Evolutionary conservation across 495 filamentous ascomycete species (phyloP).

Genomic region (Neohortaea acidophila): DNA sequence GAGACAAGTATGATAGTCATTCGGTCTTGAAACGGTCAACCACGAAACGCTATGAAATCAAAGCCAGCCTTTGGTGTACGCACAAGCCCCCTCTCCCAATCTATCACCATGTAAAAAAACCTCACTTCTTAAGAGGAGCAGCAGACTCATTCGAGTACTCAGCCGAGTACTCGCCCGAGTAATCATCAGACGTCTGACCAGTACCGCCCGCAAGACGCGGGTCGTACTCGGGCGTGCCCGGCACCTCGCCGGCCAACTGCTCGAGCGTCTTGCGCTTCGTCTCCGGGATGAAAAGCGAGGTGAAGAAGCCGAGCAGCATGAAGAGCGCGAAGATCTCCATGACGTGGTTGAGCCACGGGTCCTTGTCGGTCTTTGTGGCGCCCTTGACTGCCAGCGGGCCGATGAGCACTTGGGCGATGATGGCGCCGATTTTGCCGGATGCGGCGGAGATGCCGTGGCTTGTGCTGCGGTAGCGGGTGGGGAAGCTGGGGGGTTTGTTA

Average conservation of each 20-base stretch:
- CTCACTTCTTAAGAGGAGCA: too few species aligned
- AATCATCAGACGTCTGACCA: background rate
- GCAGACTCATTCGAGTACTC: too few species aligned
- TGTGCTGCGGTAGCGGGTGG: slow-evolving; percentile 70
- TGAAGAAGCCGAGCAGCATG: slow-evolving; percentile 57
- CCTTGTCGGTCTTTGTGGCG: slow-evolving; percentile 20
- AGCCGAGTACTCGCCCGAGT: too few species aligned
- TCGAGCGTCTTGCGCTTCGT: slow-evolving; percentile 50
- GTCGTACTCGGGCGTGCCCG: slow-evolving; percentile 9
- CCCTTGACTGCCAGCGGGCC: slow-evolving; percentile 28
- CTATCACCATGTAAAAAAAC: too few species aligned
- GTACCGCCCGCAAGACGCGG: background rate
- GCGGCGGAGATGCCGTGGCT: slow-evolving; percentile 77
- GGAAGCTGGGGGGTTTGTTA: slow-evolving; percentile 40
- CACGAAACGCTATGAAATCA: too few species aligned
- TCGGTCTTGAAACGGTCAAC: too few species aligned
- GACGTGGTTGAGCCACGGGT: slow-evolving; percentile 63
- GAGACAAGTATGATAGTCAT: too few species aligned
- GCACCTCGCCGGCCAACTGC: slow-evolving; percentile 19
- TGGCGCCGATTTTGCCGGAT: slow-evolving; percentile 68
- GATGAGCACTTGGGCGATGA: slow-evolving; percentile 37
- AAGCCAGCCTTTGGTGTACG: too few species aligned
- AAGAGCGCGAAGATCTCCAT: slow-evolving; percentile 69
- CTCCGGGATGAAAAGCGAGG: slow-evolving; percentile 54
- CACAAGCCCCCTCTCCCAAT: too few species aligned